phyloP scores from a whole-genome alignment of 805 yeast species.

The Lachancea sp. region DNA sequence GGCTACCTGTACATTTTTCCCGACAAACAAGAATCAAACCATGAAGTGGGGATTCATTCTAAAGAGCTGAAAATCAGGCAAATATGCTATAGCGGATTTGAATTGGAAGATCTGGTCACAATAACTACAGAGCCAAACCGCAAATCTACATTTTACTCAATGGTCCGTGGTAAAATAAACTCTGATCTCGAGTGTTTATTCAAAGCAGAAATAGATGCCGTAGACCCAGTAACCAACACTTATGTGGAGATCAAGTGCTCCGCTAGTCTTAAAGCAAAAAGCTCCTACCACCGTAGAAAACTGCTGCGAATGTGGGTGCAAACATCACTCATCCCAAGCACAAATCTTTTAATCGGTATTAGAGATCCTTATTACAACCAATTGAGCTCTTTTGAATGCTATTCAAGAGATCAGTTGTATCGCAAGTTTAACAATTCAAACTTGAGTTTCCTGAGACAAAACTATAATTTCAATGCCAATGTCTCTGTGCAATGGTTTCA shows the following conservation, averaged over 20 bases:
- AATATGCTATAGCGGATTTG: constrained; percentile 29
- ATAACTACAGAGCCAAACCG: not conserved
- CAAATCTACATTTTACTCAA: constrained; percentile 17
- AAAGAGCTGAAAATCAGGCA: constrained; percentile 11
- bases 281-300: constrained; percentile 25
- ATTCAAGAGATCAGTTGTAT: constrained; percentile 18
- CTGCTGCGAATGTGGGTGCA: constrained; percentile 32
- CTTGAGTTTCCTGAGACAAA: constrained; percentile 12
- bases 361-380: constrained; percentile 24
- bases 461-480: constrained; percentile 23
- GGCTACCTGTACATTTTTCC: constrained; percentile 20
- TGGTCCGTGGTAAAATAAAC: constrained; percentile 21
- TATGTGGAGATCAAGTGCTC: constrained; percentile 32
- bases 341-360: constrained; percentile 28
- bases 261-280: constrained; percentile 18
- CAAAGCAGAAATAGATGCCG: constrained; percentile 32
- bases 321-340: constrained; percentile 23
- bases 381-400: constrained; percentile 21
- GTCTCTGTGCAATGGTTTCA: constrained; percentile 27
- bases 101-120: constrained; percentile 26
- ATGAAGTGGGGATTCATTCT: constrained; percentile 14
- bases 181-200: constrained; percentile 20
- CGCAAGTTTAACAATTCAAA: constrained; percentile 16
- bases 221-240: constrained; percentile 14
- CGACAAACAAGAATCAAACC: constrained; percentile 11